Conservation (phyloP, 2,329 filamentous ascomycete genomes). For the Aureobasidium musti region DNA sequence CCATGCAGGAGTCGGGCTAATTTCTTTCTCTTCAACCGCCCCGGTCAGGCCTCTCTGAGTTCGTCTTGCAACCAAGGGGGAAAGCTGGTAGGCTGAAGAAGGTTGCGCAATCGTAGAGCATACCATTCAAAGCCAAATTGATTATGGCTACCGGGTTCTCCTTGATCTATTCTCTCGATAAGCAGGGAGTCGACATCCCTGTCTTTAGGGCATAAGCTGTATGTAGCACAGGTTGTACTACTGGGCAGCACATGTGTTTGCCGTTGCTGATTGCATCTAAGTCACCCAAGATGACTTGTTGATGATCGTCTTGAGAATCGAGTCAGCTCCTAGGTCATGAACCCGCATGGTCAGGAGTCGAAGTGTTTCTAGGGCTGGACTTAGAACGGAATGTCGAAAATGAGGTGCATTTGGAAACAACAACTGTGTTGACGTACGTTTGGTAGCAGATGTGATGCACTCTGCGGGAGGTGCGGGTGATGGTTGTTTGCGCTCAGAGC, state of each 20-base stretch:
- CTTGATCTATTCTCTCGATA: neutral
- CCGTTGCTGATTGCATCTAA: neutral
- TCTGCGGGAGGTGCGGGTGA: neutral
- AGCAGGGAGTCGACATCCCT: neutral
- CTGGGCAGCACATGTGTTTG: neutral
- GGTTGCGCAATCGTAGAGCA: neutral
- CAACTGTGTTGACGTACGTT: slow-evolving; percentile 22
- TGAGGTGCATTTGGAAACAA: slow-evolving; percentile 18
- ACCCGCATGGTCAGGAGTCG: neutral
- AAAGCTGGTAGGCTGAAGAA: neutral
- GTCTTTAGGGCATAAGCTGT: neutral
- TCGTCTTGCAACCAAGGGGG: neutral
- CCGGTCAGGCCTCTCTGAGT: too few relatives aligned
- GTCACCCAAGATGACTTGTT: neutral
- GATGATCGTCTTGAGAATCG: neutral
- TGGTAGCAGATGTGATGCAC: slow-evolving; percentile 19
- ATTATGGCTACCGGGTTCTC: neutral
- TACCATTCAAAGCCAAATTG: neutral
- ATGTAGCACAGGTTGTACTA: neutral
- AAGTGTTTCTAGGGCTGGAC: neutral
- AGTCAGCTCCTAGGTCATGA: neutral
- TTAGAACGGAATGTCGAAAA: slow-evolving; percentile 1
- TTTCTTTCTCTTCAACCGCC: neutral
- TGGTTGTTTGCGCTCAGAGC: slow-evolving; percentile 8
- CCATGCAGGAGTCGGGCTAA: slow-evolving; percentile 25